Evolutionary conservation across 2,329 filamentous ascomycete genomes (phyloP), one percentile per base, ranked within the genome.

Genomic region (Ophiostoma novo-ulmi): DNA sequence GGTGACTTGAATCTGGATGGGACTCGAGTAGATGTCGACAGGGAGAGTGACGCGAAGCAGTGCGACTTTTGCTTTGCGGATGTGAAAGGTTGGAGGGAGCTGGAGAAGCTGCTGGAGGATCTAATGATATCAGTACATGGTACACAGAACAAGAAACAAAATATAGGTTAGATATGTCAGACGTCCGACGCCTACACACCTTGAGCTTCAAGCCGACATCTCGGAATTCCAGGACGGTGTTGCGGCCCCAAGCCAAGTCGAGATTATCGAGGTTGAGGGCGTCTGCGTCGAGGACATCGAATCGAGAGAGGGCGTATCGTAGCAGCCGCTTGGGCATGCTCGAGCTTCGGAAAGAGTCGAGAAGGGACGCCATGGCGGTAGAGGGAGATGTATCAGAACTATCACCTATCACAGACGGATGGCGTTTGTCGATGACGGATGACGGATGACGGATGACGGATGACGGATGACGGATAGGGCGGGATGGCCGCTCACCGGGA

Each of bases 241-340:
- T 89, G 79, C 90, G 89, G 44, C 95, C 95, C 80, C 92, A 87
- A 65, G 89, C 89, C 75, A 97, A 87, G 75, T 96, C 93, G 73
- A 98, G 82, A 75, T 93, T 92, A 74, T 95, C 93, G 73, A 95
- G 85, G 77, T 97, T 91, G 75, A 97, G 83, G 14, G 91, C 89
- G 77, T 96, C 91, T 71, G 92, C 91, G 77, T 98, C 95, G 72
- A 99, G 87, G 70, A 97, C 85, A 75, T 97, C 93, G 72, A 97
- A 85, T 71, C 90, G 89, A 35, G 91, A 90, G 61, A 99, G 83
- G 68, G 90, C 92, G 82, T 95, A 97, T 75, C 92, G 90, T 74
- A 98, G 86, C 76, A 98, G 85, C 79, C 91, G 89, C 85, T 95
- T 97, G 81, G 94, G 92, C 84, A 97, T 92, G 75, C 88, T 91